Base-by-base conservation (phyloP, 305 asterid species). In the Rubia tinctorum region DNA sequence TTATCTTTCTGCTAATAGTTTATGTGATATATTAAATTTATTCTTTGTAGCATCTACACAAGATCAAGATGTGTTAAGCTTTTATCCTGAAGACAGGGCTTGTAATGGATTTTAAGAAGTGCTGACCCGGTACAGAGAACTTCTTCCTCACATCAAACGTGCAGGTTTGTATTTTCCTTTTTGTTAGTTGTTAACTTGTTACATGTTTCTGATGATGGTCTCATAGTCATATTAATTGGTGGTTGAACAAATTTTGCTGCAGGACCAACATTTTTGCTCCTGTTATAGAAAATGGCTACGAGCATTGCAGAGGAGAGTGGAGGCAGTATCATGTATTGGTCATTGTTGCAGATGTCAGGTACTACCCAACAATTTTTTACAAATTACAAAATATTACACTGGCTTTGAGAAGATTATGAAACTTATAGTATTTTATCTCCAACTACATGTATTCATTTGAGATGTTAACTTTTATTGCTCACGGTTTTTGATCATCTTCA, bases 251-350 rank as follows among this genome's bases (percentile, higher is more conserved):
- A 61, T 69, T 78, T 75, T 71, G 80, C 68, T 81, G 47, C 91
- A 95, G 98, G 98, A 4, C 99, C 99, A 65, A 95, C 99, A 59
- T 95, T 97, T 95, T 95, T 82, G 98, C 97, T 20, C 99, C 98
- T 30, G 75, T 92, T 42, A 87, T 95, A 71, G 98, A 95, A 84
- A 90, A n/a, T 86, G 96, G 99, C 97, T 66, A 86, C 69, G 73
- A 88, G 97, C 66, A 88, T 90, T 86, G 99, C 87, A n/a, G n/a
- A n/a, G n/a, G n/a, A n/a, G n/a, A n/a, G n/a, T n/a, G n/a, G n/a
- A n/a, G n/a, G n/a, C n/a, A n/a, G n/a, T n/a, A n/a, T n/a, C n/a
- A n/a, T n/a, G n/a, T n/a, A n/a, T n/a, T n/a, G n/a, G n/a, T n/a
- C n/a, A n/a, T n/a, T n/a, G n/a, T n/a, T n/a, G n/a, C n/a, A n/a